These are phyloP conservation scores for Astrephomene gubernaculifera DNA, from an alignment of 139 green algal genomes.

Conservation along the genomic window DNA sequence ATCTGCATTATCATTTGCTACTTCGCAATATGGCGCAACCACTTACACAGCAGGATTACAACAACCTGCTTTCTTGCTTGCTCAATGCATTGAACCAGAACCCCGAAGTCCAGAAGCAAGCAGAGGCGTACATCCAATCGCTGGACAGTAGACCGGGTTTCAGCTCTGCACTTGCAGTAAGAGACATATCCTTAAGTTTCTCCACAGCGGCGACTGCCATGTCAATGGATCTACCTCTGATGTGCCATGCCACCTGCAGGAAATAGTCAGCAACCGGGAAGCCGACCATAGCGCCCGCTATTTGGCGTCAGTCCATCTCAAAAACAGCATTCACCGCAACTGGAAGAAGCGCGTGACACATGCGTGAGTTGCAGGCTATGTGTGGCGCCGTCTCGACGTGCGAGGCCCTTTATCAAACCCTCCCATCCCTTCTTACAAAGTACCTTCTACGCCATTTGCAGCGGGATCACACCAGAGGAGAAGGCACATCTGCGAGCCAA, in stretches of 20 bases:
- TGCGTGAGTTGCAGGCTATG: constrained; percentile 10
- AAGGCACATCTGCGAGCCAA: constrained; percentile 80
- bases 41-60: constrained; percentile 53
- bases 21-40: constrained; percentile 24
- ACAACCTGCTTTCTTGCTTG: constrained; percentile 62
- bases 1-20: too few relatives aligned
- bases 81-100: constrained; percentile 73
- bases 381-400: too few relatives aligned
- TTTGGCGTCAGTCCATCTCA: constrained; percentile 91
- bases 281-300: constrained; percentile 84
- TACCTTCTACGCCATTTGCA: constrained; percentile 43
- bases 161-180: constrained; percentile 88
- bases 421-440: neutral
- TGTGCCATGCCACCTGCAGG: constrained; percentile 62
- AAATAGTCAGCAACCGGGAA: constrained; percentile 77
- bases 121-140: constrained; percentile 72
- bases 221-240: neutral
- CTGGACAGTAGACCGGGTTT: constrained; percentile 79
- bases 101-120: constrained; percentile 68
- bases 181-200: too few relatives aligned
- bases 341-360: constrained; percentile 69
- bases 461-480: constrained; percentile 80
- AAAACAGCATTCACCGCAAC: constrained; percentile 88
- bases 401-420: neutral
- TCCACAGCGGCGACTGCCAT: too few relatives aligned